Evolutionary conservation across 306 rosid species (phyloP).

Genomic region (Inga laurina): DNA sequence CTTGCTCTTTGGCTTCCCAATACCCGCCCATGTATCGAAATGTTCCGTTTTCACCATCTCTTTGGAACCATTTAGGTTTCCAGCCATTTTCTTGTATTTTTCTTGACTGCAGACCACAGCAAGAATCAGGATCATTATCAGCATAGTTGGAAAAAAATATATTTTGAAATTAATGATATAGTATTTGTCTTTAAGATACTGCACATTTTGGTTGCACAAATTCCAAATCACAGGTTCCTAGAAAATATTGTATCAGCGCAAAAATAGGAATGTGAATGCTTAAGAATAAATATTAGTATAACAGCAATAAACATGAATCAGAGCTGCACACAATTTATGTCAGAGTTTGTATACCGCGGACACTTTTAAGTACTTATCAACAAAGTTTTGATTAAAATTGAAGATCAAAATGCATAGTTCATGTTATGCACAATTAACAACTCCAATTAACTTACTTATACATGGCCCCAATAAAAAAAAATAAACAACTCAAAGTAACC

Average conservation of each 20-base stretch:
- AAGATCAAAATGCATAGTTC: not conserved
- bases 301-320: not conserved
- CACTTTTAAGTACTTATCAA: not conserved
- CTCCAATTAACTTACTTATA: not conserved
- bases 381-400: not conserved
- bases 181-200: not conserved
- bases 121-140: slow-evolving; percentile 21
- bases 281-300: not conserved
- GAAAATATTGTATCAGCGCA: not conserved
- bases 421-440: not conserved
- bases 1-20: slow-evolving; percentile 79
- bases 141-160: not conserved
- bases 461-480: not conserved
- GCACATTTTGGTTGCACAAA: not conserved
- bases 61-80: slow-evolving; percentile 88
- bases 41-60: slow-evolving; percentile 67
- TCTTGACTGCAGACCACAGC: slow-evolving; percentile 61
- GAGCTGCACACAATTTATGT: not conserved
- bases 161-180: not conserved
- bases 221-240: not conserved
- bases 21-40: slow-evolving; percentile 79
- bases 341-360: not conserved
- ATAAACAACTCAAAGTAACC: not conserved
- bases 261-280: not conserved
- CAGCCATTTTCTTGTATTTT: slow-evolving; percentile 97